Conservation (phyloP, 2,329 filamentous ascomycete genomes). For the Fusarium miscanthi region DNA sequence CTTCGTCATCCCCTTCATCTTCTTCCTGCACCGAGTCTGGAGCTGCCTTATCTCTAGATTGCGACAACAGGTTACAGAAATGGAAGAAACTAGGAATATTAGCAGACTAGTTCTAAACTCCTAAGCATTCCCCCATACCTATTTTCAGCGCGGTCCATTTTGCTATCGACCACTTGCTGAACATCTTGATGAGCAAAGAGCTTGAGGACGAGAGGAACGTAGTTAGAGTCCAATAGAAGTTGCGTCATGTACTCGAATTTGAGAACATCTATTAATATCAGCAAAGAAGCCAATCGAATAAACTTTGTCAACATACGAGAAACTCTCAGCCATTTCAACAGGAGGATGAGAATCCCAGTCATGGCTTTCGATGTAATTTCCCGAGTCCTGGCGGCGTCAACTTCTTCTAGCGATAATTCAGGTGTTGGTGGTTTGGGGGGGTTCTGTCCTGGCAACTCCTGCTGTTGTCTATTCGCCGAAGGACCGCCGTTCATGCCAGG, state of each 20-base stretch:
- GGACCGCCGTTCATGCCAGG: slow-evolving; percentile 55
- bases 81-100: slow-evolving; percentile 78
- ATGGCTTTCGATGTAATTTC: slow-evolving; percentile 94
- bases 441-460: slow-evolving; percentile 49
- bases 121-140: slow-evolving; percentile 63
- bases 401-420: slow-evolving; percentile 75
- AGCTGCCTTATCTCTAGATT: slow-evolving; percentile 51
- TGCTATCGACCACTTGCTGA: slow-evolving; percentile 87
- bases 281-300: not conserved
- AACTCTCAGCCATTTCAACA: slow-evolving; percentile 96
- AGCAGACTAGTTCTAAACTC: not conserved
- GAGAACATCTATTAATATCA: slow-evolving; percentile 74
- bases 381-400: slow-evolving; percentile 82
- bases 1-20: slow-evolving; percentile 48
- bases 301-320: slow-evolving; percentile 75
- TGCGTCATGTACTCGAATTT: slow-evolving; percentile 98
- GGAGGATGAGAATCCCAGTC: slow-evolving; percentile 85
- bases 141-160: slow-evolving; percentile 82
- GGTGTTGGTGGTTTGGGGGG: slow-evolving; percentile 51
- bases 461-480: slow-evolving; percentile 45
- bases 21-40: slow-evolving; percentile 53
- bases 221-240: slow-evolving; percentile 92
- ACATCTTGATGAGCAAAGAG: slow-evolving; percentile 95
- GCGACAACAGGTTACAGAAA: slow-evolving; percentile 81
- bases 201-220: slow-evolving; percentile 90